These are phyloP conservation scores for Schizochytrium sp. DNA, from an alignment of 108 stramenopile species.

Conservation along the genomic window DNA sequence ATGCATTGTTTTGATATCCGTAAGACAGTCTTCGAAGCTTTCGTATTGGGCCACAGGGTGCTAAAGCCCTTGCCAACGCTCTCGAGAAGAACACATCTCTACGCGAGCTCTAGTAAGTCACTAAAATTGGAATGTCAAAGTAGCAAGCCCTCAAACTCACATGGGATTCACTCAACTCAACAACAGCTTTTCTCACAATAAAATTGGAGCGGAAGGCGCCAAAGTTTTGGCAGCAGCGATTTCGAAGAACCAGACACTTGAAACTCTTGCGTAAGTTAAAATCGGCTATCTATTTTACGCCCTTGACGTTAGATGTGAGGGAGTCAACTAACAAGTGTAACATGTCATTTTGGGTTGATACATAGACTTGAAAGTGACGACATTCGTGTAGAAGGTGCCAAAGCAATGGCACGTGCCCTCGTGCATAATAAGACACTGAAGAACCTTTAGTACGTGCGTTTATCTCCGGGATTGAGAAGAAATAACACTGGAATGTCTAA, in stretches of 20 bases:
- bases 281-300: neutral
- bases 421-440: neutral
- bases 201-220: slow-evolving; percentile 15
- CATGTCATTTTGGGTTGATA: too few species aligned
- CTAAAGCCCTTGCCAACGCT: slow-evolving; percentile 10
- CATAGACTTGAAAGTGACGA: slow-evolving; percentile 21
- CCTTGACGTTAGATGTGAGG: neutral
- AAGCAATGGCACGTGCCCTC: neutral
- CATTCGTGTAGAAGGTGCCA: neutral
- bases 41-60: slow-evolving; percentile 11
- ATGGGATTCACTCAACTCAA: neutral
- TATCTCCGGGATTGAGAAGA: neutral
- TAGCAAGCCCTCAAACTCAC: neutral
- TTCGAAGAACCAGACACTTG: neutral
- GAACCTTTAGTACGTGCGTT: slow-evolving; percentile 3
- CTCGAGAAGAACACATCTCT: neutral
- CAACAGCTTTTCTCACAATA: slow-evolving; percentile 26
- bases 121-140: neutral
- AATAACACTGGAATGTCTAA: too few species aligned
- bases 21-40: slow-evolving; percentile 10
- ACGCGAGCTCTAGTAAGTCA: slow-evolving; percentile 5
- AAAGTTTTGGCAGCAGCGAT: neutral
- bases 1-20: neutral
- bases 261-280: neutral
- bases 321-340: too few species aligned